A percentile compares a stretch with the other conserved stretches of the same genome.
Conservation (phyloP, 176 grass and related monocot species). For the Hordeum vulgare region MorexV3_pseudomolecules_assembly NC_058519.1:1298853-1299352, state of each 20-base stretch:
- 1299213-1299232: neutral
- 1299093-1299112: constrained; percentile 2
- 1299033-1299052: constrained; percentile 79
- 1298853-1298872: constrained; percentile 81
- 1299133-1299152: neutral
- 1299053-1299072: constrained; percentile 99
- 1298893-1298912: constrained; percentile 7
- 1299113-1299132: neutral
- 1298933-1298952: neutral
- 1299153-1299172: neutral
- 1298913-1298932: constrained; percentile 1
- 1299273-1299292: neutral
- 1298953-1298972: neutral
- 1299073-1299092: constrained; percentile 40
- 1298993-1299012: neutral
- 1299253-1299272: neutral
- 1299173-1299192: neutral
- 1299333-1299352: neutral
- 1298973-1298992: neutral
- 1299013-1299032: constrained; percentile 40
- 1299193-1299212: neutral
- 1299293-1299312: neutral
- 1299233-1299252: neutral
- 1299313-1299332: neutral
- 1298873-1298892: constrained; percentile 85